Evolutionary conservation across 495 filamentous ascomycete species (phyloP), one percentile per base, ranked within the genome.

Genomic region (Talaromyces thailandensis): DNA sequence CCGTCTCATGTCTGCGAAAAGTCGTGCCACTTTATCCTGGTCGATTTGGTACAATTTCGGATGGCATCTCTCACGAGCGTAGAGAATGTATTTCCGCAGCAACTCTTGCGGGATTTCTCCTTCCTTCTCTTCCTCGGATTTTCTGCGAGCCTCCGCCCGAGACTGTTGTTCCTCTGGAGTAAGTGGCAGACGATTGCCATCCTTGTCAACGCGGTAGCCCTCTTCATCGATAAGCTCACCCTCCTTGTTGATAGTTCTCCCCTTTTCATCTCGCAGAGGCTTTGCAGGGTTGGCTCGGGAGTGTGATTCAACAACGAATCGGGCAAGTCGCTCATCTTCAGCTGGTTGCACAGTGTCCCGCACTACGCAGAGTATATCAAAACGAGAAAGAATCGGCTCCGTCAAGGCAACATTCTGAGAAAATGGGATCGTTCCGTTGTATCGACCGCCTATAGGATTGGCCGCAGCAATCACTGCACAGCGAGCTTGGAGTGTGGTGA

Each of bases 1-100:
- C 55, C 92, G 81, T 61, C 94, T 81, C 92, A 99, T 96, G 76
- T 99, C 95, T 6, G 92, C 91, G 70, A 96, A 99, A 2, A 99
- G 80, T 48, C 92, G 82, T 14, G 95, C 90, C 32, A 99, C 84
- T 76, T 99, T 99, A 71, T 98, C 95, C 71, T 96, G 90, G 69
- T 99, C 95, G 76, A 99, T 97, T 71, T 98, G 92, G 69, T 97
- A 93, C 37, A 99, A 80, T 73, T 98, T 97, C 32, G 95, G 95
- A 63, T 82, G 81, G 75, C 91, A 95, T 65, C 86, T 86, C 73
- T 98, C 93, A 25, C 95, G 84, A 2, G 95, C 93, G 70, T 96
- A 98, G 37, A 98, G 82, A 68, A 99, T 98, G 73, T 98, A 99
- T 76, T 99, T 99, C 64, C 95, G 79, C 63, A 99, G 77, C 57